Evolutionary conservation across 176 grass and related monocot genomes (phyloP).

Genomic region (Oryza nivara): DNA sequence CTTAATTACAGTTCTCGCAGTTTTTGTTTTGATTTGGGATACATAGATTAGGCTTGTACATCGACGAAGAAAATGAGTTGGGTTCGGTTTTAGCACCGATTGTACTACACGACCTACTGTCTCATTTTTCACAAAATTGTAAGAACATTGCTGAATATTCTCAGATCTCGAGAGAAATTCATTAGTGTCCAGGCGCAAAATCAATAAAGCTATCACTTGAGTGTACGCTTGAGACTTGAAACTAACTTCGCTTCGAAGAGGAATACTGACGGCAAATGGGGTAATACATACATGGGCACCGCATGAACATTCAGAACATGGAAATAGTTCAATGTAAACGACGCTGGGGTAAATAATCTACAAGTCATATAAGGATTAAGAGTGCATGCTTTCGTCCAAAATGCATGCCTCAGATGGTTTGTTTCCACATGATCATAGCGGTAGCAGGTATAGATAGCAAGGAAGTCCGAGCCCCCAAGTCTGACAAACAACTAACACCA

Average conservation of each 20-base stretch:
- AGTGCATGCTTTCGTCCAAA: conserved; percentile 41
- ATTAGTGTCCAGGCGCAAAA: background rate
- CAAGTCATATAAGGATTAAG: background rate
- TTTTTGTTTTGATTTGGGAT: background rate
- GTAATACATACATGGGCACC: background rate
- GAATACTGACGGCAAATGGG: background rate
- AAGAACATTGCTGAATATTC: background rate
- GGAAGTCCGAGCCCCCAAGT: conserved; percentile 21
- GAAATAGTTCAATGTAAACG: conserved; percentile 24
- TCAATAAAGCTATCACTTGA: background rate
- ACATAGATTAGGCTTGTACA: conserved; percentile 1
- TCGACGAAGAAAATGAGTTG: background rate
- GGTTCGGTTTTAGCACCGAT: background rate
- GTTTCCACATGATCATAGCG: conserved; percentile 18
- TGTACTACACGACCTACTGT: conserved; percentile 33
- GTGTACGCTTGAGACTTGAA: background rate
- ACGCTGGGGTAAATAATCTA: conserved; percentile 35
- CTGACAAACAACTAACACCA: conserved; percentile 17
- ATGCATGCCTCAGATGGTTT: conserved; percentile 9
- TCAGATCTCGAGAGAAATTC: background rate
- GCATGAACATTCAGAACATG: background rate
- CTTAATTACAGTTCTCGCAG: background rate
- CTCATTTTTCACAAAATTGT: background rate
- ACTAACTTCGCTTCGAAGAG: too few relatives aligned
- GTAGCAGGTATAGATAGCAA: conserved; percentile 35